Evolutionary conservation across 2,329 filamentous ascomycete genomes (phyloP).

Genomic region (Akanthomyces dipterigenus): DNA sequence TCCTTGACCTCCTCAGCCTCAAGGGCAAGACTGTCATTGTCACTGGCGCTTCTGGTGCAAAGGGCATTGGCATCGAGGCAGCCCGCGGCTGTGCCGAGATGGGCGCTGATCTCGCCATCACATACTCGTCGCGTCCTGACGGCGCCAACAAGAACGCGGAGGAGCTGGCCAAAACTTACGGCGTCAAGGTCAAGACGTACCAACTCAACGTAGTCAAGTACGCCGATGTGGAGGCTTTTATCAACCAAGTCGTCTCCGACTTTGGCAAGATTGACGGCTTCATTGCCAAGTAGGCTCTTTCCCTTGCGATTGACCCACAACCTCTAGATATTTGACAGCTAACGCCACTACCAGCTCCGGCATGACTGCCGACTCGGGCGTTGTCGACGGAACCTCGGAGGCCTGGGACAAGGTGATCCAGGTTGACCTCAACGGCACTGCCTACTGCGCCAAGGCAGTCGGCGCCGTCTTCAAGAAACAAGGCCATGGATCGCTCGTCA

Average conservation of each 20-base stretch:
- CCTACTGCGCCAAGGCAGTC: conserved; percentile 59
- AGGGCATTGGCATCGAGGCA: conserved; percentile 64
- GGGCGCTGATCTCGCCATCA: conserved; percentile 64
- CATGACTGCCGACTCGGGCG: conserved; percentile 59
- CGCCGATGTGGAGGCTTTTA: conserved; percentile 43
- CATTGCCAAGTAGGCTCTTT: conserved; percentile 59
- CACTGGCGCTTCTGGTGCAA: conserved; percentile 62
- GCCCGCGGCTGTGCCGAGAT: conserved; percentile 65
- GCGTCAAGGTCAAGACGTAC: conserved; percentile 59
- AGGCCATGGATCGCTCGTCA: conserved; percentile 58
- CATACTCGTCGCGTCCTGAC: conserved; percentile 63
- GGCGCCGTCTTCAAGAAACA: conserved; percentile 58
- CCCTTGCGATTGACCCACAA: too few species aligned
- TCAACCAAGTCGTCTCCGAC: conserved; percentile 60
- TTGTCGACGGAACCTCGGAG: conserved; percentile 61
- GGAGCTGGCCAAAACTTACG: conserved; percentile 58
- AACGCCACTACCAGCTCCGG: conserved; percentile 42
- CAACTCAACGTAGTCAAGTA: conserved; percentile 52
- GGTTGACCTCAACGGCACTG: conserved; percentile 61
- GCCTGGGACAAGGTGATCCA: conserved; percentile 59
- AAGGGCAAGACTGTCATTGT: conserved; percentile 68
- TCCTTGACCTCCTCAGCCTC: conserved; percentile 63
- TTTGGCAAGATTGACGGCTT: conserved; percentile 71
- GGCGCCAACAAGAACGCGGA: conserved; percentile 60
- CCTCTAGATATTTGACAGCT: neutral